These are phyloP conservation scores for Adiantum capillusveneris DNA, from an alignment of 75 land plant species.

Conservation along the genomic window DNA sequence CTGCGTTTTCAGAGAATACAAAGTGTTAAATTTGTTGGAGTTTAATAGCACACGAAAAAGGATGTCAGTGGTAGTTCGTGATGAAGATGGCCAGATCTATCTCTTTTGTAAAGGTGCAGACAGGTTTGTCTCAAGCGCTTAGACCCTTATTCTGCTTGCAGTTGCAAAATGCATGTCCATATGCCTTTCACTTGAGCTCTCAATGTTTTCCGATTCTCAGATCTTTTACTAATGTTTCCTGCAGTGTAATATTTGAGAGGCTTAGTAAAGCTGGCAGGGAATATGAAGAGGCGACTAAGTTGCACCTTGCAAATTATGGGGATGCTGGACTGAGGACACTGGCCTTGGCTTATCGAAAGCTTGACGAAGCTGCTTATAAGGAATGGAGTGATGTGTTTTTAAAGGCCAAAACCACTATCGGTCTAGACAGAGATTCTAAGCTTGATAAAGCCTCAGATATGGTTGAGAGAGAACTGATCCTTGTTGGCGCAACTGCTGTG, in stretches of 20 bases:
- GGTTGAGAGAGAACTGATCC: conserved; percentile 62
- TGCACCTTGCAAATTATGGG: conserved; percentile 59
- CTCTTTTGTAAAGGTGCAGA: conserved; percentile 65
- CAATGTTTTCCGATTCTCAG: no score
- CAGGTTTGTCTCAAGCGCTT: conserved; percentile 31
- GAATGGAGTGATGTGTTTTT: conserved; percentile 33
- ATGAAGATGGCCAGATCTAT: conserved; percentile 30
- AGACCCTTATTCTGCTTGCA: not conserved
- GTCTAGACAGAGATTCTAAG: conserved; percentile 44
- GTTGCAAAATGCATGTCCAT: not conserved
- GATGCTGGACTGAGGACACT: conserved; percentile 77
- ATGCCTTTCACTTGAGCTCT: no score
- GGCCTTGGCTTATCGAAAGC: conserved; percentile 60
- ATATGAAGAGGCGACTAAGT: conserved; percentile 43
- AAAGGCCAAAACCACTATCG: conserved; percentile 48
- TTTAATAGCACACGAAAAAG: conserved; percentile 53
- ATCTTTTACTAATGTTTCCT: no score
- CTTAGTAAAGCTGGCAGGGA: conserved; percentile 43
- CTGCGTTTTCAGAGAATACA: conserved; percentile 34
- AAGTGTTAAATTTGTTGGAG: conserved; percentile 49
- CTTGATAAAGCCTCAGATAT: conserved; percentile 44
- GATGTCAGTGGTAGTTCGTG: conserved; percentile 54
- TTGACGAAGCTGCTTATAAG: conserved; percentile 48
- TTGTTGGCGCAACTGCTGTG: conserved; percentile 86
- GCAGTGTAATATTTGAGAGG: conserved; percentile 83